Evolutionary conservation across 2,329 filamentous ascomycete species (phyloP).

Genomic region (Exophiala aquamarina): DNA sequence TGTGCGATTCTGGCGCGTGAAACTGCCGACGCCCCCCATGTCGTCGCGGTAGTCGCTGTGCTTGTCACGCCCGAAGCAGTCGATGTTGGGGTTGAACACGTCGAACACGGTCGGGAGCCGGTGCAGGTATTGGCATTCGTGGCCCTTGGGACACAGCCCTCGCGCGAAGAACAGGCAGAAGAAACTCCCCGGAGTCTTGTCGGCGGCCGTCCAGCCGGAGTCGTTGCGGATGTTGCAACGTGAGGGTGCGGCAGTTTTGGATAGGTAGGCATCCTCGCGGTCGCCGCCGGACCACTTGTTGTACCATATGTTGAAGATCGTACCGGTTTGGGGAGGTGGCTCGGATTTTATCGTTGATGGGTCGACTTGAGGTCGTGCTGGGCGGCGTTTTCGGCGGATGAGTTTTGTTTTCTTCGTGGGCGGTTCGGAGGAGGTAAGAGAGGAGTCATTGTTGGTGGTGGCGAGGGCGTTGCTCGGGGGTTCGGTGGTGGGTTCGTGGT

Average conservation of each 20-base stretch:
- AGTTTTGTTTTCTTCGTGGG: conserved; percentile 74
- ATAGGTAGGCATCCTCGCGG: conserved; percentile 85
- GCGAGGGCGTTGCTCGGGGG: conserved; percentile 20
- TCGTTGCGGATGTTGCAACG: conserved; percentile 85
- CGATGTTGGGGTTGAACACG: conserved; percentile 88
- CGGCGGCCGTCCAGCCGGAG: conserved; percentile 74
- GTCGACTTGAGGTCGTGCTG: conserved; percentile 88
- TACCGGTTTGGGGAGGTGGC: conserved; percentile 80
- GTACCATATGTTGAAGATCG: conserved; percentile 98
- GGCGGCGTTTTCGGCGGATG: conserved; percentile 83
- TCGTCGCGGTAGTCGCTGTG: conserved; percentile 91
- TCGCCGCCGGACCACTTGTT: conserved; percentile 98
- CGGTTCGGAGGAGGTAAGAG: conserved; percentile 23
- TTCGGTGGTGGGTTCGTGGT: conserved; percentile 7
- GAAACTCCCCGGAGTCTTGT: conserved; percentile 74
- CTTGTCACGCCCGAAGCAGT: conserved; percentile 94
- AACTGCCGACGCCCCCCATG: conserved; percentile 95
- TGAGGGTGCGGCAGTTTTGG: conserved; percentile 75
- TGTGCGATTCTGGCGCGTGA: conserved; percentile 90
- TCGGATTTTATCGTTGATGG: conserved; percentile 78
- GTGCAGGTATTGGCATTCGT: conserved; percentile 93
- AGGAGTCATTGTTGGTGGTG: conserved; percentile 18
- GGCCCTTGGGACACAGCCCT: conserved; percentile 78
- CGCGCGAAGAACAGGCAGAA: conserved; percentile 92
- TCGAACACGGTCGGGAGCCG: conserved; percentile 83